Evolutionary conservation across 2,329 filamentous ascomycete species (phyloP), one percentile per base, ranked within the genome.

Genomic region (Aureobasidium pullulans): DNA sequence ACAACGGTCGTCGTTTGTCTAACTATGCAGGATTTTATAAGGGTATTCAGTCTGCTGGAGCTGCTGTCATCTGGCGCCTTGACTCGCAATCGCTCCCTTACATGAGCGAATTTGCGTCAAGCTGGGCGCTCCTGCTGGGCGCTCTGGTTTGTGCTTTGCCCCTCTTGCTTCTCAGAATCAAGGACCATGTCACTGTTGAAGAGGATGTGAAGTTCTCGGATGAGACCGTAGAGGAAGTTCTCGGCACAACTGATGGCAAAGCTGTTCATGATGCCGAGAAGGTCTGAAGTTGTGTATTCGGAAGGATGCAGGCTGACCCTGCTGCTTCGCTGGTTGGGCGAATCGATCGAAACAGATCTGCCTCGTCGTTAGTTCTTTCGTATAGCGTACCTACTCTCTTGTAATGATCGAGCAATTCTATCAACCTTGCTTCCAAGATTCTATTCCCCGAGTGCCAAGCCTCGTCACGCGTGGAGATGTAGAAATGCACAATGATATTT

Each of bases 131-230:
- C 2, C 81, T 95, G 13, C 81, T 79, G 1, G 87, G 80, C n/a
- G 86, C 87, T 32, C 80, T 96, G 46, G 15, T 96, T 32, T 75
- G 93, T 62, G 92, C 90, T 4, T 79, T 86, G 0, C 92, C 92
- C 0, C 82, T 96, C 61, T 87, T 96, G 70, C 83, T 88, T 67
- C 75, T 84, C 67, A 88, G 87, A 76, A 87, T 96, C 71, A 82
- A 88, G 71, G 90, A 96, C 66, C 88, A 86, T n/a, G 84, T 90
- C n/a, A 72, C 82, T 1, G 67, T 96, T 4, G 89, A 93, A 72
- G 86, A 92, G 57, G 92, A 96, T 72, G 77, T 96, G 54, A 84
- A 85, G 70, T 92, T 90, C 72, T 90, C 88, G 19, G 91, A 96
- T 68, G 89, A 94, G 80, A 94, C 87, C 0, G 69, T 87, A 15